These are phyloP conservation scores for Phaeotremella skinneri DNA, from an alignment of 768 basidiomycete genomes.

Conservation along the genomic window DNA sequence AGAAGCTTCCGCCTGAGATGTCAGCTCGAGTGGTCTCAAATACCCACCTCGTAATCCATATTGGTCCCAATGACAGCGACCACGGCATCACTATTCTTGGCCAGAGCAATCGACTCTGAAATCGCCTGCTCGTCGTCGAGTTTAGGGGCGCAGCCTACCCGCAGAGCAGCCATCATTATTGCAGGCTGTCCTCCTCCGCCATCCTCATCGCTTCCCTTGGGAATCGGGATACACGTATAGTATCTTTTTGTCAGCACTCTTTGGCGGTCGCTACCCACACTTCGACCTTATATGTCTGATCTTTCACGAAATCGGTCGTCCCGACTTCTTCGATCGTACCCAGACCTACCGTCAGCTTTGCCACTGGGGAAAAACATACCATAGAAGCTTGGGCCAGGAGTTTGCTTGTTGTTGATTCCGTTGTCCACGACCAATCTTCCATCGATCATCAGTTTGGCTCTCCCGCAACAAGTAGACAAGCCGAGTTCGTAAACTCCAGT, in stretches of 20 bases:
- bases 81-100: constrained; percentile 56
- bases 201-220: neutral
- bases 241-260: neutral
- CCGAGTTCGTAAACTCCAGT: constrained; percentile 56
- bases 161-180: constrained; percentile 48
- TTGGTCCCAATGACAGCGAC: constrained; percentile 32
- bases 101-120: constrained; percentile 60
- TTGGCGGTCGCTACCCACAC: neutral
- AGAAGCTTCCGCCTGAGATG: constrained; percentile 74
- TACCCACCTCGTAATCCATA: constrained; percentile 54
- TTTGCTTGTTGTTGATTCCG: constrained; percentile 12
- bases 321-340: neutral
- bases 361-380: no score
- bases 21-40: constrained; percentile 61
- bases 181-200: neutral
- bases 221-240: neutral
- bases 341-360: no score
- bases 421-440: constrained; percentile 20
- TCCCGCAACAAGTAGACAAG: neutral
- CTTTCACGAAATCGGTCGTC: neutral
- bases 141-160: constrained; percentile 67
- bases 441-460: constrained; percentile 16
- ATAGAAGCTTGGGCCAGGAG: constrained; percentile 9
- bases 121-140: constrained; percentile 63
- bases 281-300: neutral